phyloP scores from a whole-genome alignment of 805 yeast genomes.

The Ascoidea asiatica region DNA sequence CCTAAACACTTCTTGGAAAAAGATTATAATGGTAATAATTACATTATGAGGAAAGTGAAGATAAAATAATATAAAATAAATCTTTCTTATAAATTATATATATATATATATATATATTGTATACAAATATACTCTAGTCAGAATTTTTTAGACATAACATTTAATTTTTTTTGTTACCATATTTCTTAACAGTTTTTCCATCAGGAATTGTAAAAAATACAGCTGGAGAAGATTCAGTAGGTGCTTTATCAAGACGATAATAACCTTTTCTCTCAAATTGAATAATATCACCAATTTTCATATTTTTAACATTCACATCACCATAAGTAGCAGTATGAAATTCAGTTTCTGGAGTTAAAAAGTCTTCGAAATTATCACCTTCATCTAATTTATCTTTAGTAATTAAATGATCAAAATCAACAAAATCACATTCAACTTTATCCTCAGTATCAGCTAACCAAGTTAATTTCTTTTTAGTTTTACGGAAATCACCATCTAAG shows the following conservation, averaged over 20 bases:
- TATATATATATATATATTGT: no score
- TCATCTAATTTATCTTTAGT: constrained; percentile 93
- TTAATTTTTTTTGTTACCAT: constrained; percentile 65
- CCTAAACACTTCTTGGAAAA: no score
- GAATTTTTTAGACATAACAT: no score
- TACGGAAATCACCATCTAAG: constrained; percentile 93
- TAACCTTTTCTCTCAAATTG: constrained; percentile 98
- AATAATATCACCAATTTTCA: constrained; percentile 78
- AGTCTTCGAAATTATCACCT: constrained; percentile 86
- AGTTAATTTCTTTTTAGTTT: constrained; percentile 86
- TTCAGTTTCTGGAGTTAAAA: constrained; percentile 76
- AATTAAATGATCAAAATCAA: constrained; percentile 89
- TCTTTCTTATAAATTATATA: no score
- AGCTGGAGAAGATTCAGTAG: constrained; percentile 45
- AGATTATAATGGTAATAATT: no score
- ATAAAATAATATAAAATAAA: no score
- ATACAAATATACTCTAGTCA: no score
- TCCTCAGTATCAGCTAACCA: constrained; percentile 85
- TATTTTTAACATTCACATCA: constrained; percentile 60
- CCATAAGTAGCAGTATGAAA: constrained; percentile 69
- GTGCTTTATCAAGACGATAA: constrained; percentile 60
- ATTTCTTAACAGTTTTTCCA: constrained; percentile 71
- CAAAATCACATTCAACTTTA: constrained; percentile 59
- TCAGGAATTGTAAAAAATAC: constrained; percentile 92
- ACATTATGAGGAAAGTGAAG: no score